phyloP scores from a whole-genome alignment of 1,139 yeast species.

The Kodamaea alishanica region DNA sequence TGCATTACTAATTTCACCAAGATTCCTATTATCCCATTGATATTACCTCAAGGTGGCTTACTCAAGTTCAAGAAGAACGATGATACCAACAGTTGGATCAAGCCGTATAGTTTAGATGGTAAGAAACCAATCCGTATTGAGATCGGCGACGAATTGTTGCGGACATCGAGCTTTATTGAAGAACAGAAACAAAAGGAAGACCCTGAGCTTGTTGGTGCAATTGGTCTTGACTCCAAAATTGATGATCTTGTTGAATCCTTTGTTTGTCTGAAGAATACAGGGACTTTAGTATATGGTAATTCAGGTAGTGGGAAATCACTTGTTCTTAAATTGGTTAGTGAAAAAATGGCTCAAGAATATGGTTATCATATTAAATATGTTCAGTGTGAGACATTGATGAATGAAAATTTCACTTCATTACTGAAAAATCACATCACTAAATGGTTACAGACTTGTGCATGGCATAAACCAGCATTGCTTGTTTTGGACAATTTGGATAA shows the following conservation, averaged over 20 bases:
- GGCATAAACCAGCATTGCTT: conserved; percentile 77
- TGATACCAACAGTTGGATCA: conserved; percentile 45
- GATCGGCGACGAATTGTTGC: conserved; percentile 51
- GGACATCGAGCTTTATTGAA: conserved; percentile 47
- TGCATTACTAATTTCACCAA: conserved; percentile 48
- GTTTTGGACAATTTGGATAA: conserved; percentile 81
- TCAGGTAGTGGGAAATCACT: conserved; percentile 81
- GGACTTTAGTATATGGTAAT: conserved; percentile 63
- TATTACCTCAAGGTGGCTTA: conserved; percentile 62
- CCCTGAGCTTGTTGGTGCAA: conserved; percentile 27
- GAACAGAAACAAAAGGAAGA: conserved; percentile 12
- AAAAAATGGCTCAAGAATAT: conserved; percentile 28
- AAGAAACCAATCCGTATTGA: conserved; percentile 37
- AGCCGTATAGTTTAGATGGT: conserved; percentile 25
- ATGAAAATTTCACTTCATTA: conserved; percentile 51
- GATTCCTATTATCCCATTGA: conserved; percentile 46
- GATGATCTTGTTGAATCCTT: conserved; percentile 43
- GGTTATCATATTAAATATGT: conserved; percentile 45
- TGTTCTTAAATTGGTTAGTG: conserved; percentile 42
- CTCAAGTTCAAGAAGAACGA: conserved; percentile 49
- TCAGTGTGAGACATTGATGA: conserved; percentile 53
- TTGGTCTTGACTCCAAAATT: conserved; percentile 55
- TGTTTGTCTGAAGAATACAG: conserved; percentile 44
- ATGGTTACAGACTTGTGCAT: conserved; percentile 59
- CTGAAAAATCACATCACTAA: conserved; percentile 41